Percentiles rank a stretch among this genome's conserved stretches.
Evolutionary conservation across 192 early-diverging fungal species (phyloP).

Genomic region (Coemansia guatemalensis): DNA sequence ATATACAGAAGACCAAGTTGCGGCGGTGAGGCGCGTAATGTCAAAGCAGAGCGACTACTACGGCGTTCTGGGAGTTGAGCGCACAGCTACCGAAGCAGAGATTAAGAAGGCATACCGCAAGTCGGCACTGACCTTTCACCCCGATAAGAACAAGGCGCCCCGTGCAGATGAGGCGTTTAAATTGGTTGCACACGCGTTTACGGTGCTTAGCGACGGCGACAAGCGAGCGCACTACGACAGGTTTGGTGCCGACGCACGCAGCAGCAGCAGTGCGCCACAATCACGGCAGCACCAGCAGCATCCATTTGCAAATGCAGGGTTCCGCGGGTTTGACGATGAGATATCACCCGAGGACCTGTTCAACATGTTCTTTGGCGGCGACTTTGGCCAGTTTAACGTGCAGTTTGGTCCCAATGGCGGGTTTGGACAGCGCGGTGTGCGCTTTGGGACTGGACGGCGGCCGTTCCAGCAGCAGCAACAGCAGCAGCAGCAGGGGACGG

Average conservation of each 20-base stretch:
- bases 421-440: conserved; percentile 13
- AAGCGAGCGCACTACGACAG: conserved; percentile 87
- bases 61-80: conserved; percentile 73
- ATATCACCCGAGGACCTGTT: conserved; percentile 93
- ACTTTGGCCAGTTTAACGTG: conserved; percentile 55
- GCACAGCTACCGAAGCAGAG: conserved; percentile 73
- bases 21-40: conserved; percentile 77
- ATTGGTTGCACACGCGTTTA: conserved; percentile 90
- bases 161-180: conserved; percentile 97
- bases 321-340: conserved; percentile 60
- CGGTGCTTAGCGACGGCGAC: conserved; percentile 80
- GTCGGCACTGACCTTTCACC: conserved; percentile 91
- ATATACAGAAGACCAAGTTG: conserved; percentile 75
- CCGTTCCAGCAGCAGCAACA: conserved; percentile 19
- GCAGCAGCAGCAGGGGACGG: conserved; percentile 45
- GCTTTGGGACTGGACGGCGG: conserved; percentile 14
- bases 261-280: conserved; percentile 36
- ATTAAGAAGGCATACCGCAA: conserved; percentile 96
- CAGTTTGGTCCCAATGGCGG: conserved; percentile 34
- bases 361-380: conserved; percentile 92
- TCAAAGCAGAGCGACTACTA: conserved; percentile 79
- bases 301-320: conserved; percentile 2
- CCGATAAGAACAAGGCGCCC: conserved; percentile 93
- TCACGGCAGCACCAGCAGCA: conserved; percentile 14
- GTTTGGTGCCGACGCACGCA: conserved; percentile 64